Percentiles rank a stretch among this genome's conserved stretches.
Conservation (phyloP, 305 asterid species). For the Fraxinus baroniana region DNA sequence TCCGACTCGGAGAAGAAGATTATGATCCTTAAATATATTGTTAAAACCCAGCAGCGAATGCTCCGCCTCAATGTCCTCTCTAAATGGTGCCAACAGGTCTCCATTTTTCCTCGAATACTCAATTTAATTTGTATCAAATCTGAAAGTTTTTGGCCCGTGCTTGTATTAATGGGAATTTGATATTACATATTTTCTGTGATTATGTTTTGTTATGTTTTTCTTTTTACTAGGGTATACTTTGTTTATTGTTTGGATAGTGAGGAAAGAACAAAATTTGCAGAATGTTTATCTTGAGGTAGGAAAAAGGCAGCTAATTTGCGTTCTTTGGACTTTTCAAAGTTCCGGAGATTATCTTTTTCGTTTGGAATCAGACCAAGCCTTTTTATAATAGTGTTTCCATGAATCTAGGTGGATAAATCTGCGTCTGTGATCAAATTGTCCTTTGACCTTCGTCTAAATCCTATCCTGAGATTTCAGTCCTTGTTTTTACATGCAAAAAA, state of each 20-base stretch:
- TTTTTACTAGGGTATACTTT: not conserved
- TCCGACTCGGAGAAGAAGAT: conserved; percentile 90
- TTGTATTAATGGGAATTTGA: not conserved
- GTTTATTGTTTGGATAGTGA: not conserved
- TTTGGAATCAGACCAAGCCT: not conserved
- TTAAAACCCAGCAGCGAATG: conserved; percentile 94
- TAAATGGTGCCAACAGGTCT: conserved; percentile 98
- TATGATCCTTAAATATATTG: conserved; percentile 79
- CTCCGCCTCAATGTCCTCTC: conserved; percentile 96
- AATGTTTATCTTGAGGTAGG: not conserved
- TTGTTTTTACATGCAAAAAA: not conserved
- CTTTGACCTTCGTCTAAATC: not conserved
- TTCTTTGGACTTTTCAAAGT: not conserved
- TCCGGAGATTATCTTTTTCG: too few relatives aligned
- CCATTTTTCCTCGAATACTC: not conserved
- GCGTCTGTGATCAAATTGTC: too few relatives aligned
- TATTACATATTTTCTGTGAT: not conserved
- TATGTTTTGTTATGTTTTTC: not conserved
- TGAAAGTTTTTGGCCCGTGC: not conserved
- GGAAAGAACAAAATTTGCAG: not conserved
- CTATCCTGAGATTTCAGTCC: not conserved
- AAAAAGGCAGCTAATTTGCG: not conserved
- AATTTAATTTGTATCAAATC: not conserved
- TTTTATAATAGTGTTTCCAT: not conserved
- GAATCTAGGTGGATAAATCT: not conserved